Percentiles rank a stretch among this genome's conserved stretches.
Evolutionary conservation across 1,284 basidiomycete species (phyloP).

Genomic region (Hortiboletus rubellus): DNA sequence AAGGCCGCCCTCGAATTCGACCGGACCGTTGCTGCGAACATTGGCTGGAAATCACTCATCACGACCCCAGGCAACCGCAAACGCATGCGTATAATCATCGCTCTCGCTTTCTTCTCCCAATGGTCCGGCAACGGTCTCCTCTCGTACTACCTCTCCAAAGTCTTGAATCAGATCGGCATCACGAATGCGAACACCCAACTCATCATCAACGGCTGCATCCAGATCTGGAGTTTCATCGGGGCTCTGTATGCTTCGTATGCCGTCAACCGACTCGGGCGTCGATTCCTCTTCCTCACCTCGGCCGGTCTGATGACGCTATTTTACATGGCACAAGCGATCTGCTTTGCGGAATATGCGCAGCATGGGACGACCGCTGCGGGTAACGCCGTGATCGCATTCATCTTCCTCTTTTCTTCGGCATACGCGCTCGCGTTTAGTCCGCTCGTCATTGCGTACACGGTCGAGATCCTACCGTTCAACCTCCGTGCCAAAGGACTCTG

Average conservation of each 20-base stretch:
- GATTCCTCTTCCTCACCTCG: constrained; percentile 63
- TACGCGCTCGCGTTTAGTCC: constrained; percentile 76
- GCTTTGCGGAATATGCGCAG: constrained; percentile 61
- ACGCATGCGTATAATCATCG: constrained; percentile 69
- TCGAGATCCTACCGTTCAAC: constrained; percentile 72
- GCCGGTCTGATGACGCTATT: constrained; percentile 66
- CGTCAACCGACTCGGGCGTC: constrained; percentile 61
- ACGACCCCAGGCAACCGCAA: constrained; percentile 64
- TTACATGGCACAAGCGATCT: constrained; percentile 72
- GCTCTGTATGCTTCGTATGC: constrained; percentile 59
- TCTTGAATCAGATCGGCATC: constrained; percentile 72
- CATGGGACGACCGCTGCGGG: constrained; percentile 47
- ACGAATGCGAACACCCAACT: constrained; percentile 58
- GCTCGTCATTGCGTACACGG: constrained; percentile 71
- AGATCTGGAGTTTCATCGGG: constrained; percentile 72
- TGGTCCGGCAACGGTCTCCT: constrained; percentile 78
- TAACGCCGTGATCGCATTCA: constrained; percentile 72
- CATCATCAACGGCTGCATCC: constrained; percentile 70
- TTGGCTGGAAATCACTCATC: constrained; percentile 64
- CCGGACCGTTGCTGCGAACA: constrained; percentile 50
- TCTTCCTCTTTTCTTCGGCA: constrained; percentile 70
- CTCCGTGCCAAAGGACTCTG: constrained; percentile 81
- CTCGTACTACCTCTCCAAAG: constrained; percentile 74
- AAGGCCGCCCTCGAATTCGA: constrained; percentile 72
- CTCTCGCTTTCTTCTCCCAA: constrained; percentile 70